These are phyloP conservation scores for Rhizopogon salebrosus DNA, from an alignment of 768 basidiomycete species.

Conservation along the genomic window DNA sequence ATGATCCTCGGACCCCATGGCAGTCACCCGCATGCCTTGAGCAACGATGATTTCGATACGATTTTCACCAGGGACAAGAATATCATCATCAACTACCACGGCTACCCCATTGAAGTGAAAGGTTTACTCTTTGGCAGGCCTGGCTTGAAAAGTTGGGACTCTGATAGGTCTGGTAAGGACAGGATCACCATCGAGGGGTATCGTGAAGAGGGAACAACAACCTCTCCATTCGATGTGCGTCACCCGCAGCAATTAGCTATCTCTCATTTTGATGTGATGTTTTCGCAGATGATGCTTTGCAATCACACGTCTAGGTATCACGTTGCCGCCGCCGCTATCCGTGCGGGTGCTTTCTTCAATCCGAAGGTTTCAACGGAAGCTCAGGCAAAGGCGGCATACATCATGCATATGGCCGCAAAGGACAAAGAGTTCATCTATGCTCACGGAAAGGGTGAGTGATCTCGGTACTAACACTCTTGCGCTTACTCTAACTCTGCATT, in stretches of 20 bases:
- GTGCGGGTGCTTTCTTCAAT: conserved; percentile 48
- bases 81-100: conserved; percentile 82
- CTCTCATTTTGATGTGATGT: neutral
- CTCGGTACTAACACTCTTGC: too few relatives aligned
- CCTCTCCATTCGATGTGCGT: conserved; percentile 72
- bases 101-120: conserved; percentile 69
- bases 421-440: conserved; percentile 57
- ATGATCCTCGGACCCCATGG: conserved; percentile 74
- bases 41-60: conserved; percentile 52
- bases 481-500: neutral
- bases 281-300: conserved; percentile 64
- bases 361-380: conserved; percentile 49
- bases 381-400: conserved; percentile 49
- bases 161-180: conserved; percentile 44
- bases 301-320: conserved; percentile 66
- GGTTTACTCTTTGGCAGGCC: conserved; percentile 59
- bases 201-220: conserved; percentile 73
- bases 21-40: conserved; percentile 72
- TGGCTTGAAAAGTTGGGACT: conserved; percentile 50
- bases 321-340: conserved; percentile 57
- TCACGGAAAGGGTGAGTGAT: conserved; percentile 47
- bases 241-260: neutral
- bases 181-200: conserved; percentile 60
- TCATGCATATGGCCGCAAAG: conserved; percentile 58
- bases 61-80: conserved; percentile 70